Conservation (phyloP, 257 asterid genomes). For the Cinchona pubescens region DNA sequence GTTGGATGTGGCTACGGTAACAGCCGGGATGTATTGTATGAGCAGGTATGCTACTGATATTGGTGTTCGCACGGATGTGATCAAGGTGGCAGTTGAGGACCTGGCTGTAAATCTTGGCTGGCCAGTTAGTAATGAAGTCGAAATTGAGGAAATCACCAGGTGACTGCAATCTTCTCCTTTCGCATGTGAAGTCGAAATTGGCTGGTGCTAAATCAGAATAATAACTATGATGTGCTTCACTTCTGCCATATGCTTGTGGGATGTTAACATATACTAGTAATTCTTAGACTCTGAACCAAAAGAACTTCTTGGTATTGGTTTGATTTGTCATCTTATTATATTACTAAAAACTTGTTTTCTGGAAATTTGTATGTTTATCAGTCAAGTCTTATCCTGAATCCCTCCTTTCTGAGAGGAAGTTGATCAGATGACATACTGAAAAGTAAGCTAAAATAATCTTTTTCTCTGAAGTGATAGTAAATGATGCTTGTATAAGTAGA, state of each 20-base stretch:
- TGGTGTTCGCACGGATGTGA: slow-evolving; percentile 74
- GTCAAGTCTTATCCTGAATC: background rate
- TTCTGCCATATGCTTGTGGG: background rate
- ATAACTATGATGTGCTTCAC: background rate
- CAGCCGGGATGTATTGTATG: slow-evolving; percentile 91
- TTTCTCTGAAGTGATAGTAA: background rate
- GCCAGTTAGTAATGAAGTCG: slow-evolving; percentile 32
- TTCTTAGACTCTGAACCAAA: background rate
- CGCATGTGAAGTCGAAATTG: background rate
- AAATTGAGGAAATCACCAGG: slow-evolving; percentile 31
- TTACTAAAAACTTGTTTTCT: background rate
- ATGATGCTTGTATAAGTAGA: background rate
- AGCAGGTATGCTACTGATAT: slow-evolving; percentile 88
- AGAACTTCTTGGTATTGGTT: background rate
- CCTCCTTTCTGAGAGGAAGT: background rate
- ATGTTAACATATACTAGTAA: background rate
- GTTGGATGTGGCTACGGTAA: slow-evolving; percentile 73
- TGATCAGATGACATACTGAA: background rate
- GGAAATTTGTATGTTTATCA: background rate
- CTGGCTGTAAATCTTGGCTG: slow-evolving; percentile 66
- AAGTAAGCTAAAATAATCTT: background rate
- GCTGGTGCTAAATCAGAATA: background rate
- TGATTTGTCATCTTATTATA: background rate
- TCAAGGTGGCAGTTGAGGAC: slow-evolving; percentile 85
- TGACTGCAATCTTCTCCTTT: slow-evolving; percentile 25